Evolutionary conservation across 83 land plant genomes (phyloP), one percentile per base, ranked within the genome.

Genomic region (Diphasiastrum complanatum): DNA sequence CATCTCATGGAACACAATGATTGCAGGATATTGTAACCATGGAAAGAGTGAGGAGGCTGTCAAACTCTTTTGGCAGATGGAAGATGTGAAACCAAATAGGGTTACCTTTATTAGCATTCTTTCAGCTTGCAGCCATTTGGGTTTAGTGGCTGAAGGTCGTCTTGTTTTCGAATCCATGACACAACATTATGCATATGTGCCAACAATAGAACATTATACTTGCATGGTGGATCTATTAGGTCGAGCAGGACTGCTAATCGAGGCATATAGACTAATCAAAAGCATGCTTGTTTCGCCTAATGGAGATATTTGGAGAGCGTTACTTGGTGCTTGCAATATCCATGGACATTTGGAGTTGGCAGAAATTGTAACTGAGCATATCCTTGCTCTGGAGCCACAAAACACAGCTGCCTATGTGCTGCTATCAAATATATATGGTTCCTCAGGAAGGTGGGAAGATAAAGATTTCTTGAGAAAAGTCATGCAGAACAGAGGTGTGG

Each of bases 1-100:
- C 35, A 64, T 83, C 40, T 74, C 87, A 18, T 83, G 87, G 86
- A 77, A 73, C 25, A 66, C 87, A n/a, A 67, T 83, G 83, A 80
- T 83, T 65, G 65, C 76, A 18, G 83, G 83, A 1, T 77, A 77
- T 70, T 72, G 76, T 80, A 73, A 80, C 14, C 75, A 74, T 64
- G 71, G 75, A 0, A 54, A 33, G 35, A 50, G 72, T 36, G 16
- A 8, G 25, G 70, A 77, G 14, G 83, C 80, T 5, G 34, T 77
- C 51, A 37, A 45, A 1, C 41, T 77, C 25, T 74, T 79, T 51
- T 16, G 20, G 87, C 60, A 33, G 16, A 33, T 38, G 33, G 51
- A 38, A 10, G 74, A 71, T 14, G 69, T 57, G 67, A 66, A 37
- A 47, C 69, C 78, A 1, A 76, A 83, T 71, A 76, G 43, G 38